Conservation (phyloP, 2,329 filamentous ascomycete genomes). For the Nakataea oryzae region DNA sequence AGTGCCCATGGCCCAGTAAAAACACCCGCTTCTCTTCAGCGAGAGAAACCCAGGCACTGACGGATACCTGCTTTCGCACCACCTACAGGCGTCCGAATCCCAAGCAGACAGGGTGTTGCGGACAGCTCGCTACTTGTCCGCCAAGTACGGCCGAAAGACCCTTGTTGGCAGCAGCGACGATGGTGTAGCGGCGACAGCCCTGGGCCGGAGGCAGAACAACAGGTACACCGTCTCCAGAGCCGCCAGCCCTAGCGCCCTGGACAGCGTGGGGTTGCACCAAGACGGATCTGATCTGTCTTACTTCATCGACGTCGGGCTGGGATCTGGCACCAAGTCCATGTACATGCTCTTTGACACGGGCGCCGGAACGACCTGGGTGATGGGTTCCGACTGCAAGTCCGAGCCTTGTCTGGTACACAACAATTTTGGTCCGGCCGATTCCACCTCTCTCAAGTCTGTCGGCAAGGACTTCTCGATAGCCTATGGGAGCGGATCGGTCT, state of each 20-base stretch:
- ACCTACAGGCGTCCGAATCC: not conserved
- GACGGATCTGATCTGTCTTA: slow-evolving; percentile 58
- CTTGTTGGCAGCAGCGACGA: not conserved
- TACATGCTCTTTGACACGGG: slow-evolving; percentile 59
- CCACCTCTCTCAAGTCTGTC: slow-evolving; percentile 47
- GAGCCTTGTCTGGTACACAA: slow-evolving; percentile 59
- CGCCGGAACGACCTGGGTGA: slow-evolving; percentile 72
- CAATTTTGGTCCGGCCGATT: slow-evolving; percentile 56
- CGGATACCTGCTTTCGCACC: not conserved
- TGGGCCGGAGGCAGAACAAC: slow-evolving; percentile 30
- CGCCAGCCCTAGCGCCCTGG: slow-evolving; percentile 28
- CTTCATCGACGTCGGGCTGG: slow-evolving; percentile 47
- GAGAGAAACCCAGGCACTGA: not conserved
- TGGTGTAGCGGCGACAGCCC: slow-evolving; percentile 3
- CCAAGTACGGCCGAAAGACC: not conserved
- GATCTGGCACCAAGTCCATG: slow-evolving; percentile 40
- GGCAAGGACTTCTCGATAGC: slow-evolving; percentile 50
- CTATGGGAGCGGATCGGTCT: slow-evolving; percentile 70
- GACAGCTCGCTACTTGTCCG: not conserved
- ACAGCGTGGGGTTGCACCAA: slow-evolving; percentile 47
- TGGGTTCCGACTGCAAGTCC: slow-evolving; percentile 58
- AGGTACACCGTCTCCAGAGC: slow-evolving; percentile 36
- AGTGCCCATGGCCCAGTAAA: slow-evolving; percentile 10
- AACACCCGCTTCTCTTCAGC: not conserved
- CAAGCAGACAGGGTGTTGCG: not conserved